phyloP scores from a whole-genome alignment of 2,329 filamentous ascomycete species.

The Fusarium pseudocircinatum region DNA sequence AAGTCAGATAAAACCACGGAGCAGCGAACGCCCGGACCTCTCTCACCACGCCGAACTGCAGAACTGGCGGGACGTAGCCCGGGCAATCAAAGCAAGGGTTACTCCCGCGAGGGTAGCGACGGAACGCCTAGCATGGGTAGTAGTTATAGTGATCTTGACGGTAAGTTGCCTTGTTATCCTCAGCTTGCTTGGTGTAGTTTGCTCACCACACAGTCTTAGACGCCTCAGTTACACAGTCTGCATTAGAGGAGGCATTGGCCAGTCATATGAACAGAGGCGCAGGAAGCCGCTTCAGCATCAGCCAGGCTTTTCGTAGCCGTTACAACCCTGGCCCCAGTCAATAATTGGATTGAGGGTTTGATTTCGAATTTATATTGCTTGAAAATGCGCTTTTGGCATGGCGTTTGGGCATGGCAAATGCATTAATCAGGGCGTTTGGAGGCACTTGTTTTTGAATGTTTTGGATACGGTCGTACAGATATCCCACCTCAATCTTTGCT shows the following conservation, averaged over 20 bases:
- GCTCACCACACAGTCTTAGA: slow-evolving; percentile 57
- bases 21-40: slow-evolving; percentile 53
- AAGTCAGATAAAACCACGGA: slow-evolving; percentile 46
- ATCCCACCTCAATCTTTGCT: slow-evolving; percentile 33
- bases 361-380: slow-evolving; percentile 2
- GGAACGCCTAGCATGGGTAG: slow-evolving; percentile 84
- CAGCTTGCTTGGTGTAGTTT: neutral
- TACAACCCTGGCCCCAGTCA: slow-evolving; percentile 57
- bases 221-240: slow-evolving; percentile 82
- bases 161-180: slow-evolving; percentile 51
- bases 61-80: slow-evolving; percentile 68
- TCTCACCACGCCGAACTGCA: slow-evolving; percentile 68
- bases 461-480: slow-evolving; percentile 18
- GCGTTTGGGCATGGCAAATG: slow-evolving; percentile 36
- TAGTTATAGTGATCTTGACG: slow-evolving; percentile 87
- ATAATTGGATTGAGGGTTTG: slow-evolving; percentile 17
- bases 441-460: slow-evolving; percentile 5
- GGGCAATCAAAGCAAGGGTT: slow-evolving; percentile 58
- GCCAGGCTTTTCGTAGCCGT: slow-evolving; percentile 71
- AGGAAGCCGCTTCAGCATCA: slow-evolving; percentile 70
- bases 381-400: slow-evolving; percentile 26
- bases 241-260: slow-evolving; percentile 79
- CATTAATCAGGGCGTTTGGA: slow-evolving; percentile 39
- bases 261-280: slow-evolving; percentile 57
- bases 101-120: slow-evolving; percentile 72